Percentiles rank a stretch among this genome's conserved stretches.
These are phyloP conservation scores for Hypsizygus marmoreus DNA, from an alignment of 768 basidiomycete species.

Conservation along the genomic window DNA sequence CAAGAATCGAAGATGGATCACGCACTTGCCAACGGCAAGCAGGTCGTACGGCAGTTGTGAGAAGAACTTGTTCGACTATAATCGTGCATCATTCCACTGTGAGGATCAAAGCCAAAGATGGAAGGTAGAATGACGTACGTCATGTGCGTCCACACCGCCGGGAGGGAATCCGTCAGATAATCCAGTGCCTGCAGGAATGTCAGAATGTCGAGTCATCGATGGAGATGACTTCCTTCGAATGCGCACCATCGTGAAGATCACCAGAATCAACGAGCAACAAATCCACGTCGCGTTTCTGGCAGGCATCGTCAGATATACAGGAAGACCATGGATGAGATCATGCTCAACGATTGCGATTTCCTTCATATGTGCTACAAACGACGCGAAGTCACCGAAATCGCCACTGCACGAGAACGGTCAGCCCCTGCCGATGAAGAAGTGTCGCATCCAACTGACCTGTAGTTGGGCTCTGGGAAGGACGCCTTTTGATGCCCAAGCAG, in stretches of 20 bases:
- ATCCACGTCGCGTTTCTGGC: slow-evolving; percentile 70
- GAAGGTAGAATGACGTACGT: slow-evolving; percentile 39
- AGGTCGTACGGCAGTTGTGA: slow-evolving; percentile 75
- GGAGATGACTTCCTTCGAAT: not conserved
- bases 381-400: slow-evolving; percentile 80
- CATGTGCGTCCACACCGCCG: slow-evolving; percentile 73
- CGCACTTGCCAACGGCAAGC: slow-evolving; percentile 80
- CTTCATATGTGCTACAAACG: slow-evolving; percentile 87
- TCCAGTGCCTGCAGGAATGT: slow-evolving; percentile 58
- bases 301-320: not conserved
- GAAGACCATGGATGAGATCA: not conserved
- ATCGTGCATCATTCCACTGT: no score
- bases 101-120: not conserved
- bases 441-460: slow-evolving; percentile 42
- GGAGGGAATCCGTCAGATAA: slow-evolving; percentile 74
- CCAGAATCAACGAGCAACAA: slow-evolving; percentile 81
- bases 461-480: slow-evolving; percentile 75
- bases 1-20: no score
- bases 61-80: slow-evolving; percentile 73
- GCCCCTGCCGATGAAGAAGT: not conserved
- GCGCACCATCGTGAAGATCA: slow-evolving; percentile 66
- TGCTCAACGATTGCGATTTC: slow-evolving; percentile 56
- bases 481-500: slow-evolving; percentile 82
- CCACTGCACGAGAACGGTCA: slow-evolving; percentile 32
- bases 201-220: not conserved